A percentile compares a stretch with the other conserved stretches of the same genome.
Conservation (phyloP, 495 filamentous ascomycete species). For the Aspergillus panamensis region DNA sequence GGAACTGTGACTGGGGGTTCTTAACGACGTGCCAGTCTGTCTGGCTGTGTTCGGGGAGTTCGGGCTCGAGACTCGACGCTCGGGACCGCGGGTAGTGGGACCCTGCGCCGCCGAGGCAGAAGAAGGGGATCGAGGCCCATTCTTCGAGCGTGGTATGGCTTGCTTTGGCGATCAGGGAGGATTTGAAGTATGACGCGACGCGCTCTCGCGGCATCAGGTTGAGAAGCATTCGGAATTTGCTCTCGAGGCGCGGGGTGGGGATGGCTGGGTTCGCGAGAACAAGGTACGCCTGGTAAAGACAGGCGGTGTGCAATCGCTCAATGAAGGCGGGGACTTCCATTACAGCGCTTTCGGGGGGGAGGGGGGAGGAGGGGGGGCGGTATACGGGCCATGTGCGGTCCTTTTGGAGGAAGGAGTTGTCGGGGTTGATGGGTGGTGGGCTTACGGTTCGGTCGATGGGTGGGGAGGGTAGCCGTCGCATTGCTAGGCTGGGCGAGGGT, state of each 20-base stretch:
- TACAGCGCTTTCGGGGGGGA: constrained; percentile 40
- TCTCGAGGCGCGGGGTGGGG: constrained; percentile 45
- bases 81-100: constrained; percentile 51
- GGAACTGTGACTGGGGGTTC: constrained; percentile 25
- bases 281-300: constrained; percentile 55
- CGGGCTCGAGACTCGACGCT: constrained; percentile 25
- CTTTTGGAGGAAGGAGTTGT: background rate
- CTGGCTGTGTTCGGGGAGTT: constrained; percentile 15
- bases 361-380: constrained; percentile 2
- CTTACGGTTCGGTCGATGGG: background rate
- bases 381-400: background rate
- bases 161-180: constrained; percentile 25
- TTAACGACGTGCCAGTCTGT: constrained; percentile 30
- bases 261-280: constrained; percentile 53
- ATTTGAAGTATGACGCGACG: constrained; percentile 44
- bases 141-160: constrained; percentile 42
- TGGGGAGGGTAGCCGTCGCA: background rate
- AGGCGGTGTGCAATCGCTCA: constrained; percentile 61
- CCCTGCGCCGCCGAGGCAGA: constrained; percentile 62
- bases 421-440: background rate
- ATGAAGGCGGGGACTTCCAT: constrained; percentile 52
- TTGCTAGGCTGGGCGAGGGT: background rate
- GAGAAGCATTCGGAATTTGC: constrained; percentile 65
- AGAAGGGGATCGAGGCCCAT: constrained; percentile 57
- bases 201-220: constrained; percentile 50